Evolutionary conservation across 495 filamentous ascomycete species (phyloP), one percentile per base, ranked within the genome.

Genomic region (Aspergillus kassunensis): DNA sequence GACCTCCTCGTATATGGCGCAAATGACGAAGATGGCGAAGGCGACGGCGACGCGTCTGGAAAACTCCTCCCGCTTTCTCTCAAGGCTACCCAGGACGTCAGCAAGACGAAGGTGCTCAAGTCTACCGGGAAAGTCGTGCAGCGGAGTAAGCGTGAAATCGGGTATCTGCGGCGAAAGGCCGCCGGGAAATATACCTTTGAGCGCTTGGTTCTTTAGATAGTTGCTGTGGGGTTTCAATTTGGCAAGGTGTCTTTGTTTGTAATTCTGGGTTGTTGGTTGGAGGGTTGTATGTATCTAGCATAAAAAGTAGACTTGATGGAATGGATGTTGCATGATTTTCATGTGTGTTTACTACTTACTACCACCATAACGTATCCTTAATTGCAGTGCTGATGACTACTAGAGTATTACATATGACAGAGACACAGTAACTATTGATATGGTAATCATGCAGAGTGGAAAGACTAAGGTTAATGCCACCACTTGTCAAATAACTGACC

Each of bases 181-280:
- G 80, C 85, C 39, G 83, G 82, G 33, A 80, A 85, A 54, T 95
- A 95, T 72, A 87, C 87, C 21, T 79, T 90, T 49, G 85, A 90
- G 62, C 77, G 80, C 64, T 84, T 92, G 50, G 64, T 80, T 44
- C 69, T 90, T 51, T 85, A 71, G 49, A 36, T 48, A n/a, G n/a
- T n/a, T n/a, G n/a, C n/a, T n/a, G n/a, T n/a, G n/a, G n/a, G n/a
- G n/a, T n/a, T n/a, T n/a, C n/a, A n/a, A n/a, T n/a, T n/a, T n/a
- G n/a, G n/a, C n/a, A n/a, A n/a, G n/a, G 12, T 34, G 13, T 34
- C 31, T 4, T 34, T 3, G n/a, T 15, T 18, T 6, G n/a, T 31
- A 16, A 9, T 15, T 4, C 20, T 18, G 27, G 13, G 2, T 24
- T 19, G 6, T n/a, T 43, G 41, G 41, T 15, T 43, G 24, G 20